Evolutionary conservation across 176 grass and related monocot species (phyloP).

Genomic region (Paspalum notatum): DNA sequence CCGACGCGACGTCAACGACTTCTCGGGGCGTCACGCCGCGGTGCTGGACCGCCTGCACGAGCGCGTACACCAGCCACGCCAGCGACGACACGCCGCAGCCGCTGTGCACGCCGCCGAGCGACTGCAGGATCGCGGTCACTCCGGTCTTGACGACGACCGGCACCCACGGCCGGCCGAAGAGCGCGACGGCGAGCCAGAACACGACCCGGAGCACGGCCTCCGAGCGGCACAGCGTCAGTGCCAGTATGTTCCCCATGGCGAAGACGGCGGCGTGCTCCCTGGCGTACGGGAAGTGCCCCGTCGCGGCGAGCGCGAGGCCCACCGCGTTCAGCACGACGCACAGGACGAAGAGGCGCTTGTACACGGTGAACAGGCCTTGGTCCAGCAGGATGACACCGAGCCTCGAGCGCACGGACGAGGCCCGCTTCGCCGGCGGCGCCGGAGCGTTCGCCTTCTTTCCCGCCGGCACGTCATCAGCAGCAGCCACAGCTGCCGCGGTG

Average conservation of each 20-base stretch:
- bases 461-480: neutral
- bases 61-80: slow-evolving; percentile 65
- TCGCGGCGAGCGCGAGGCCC: slow-evolving; percentile 41
- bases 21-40: slow-evolving; percentile 33
- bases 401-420: slow-evolving; percentile 34
- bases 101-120: slow-evolving; percentile 70
- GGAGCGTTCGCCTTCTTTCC: neutral
- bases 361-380: slow-evolving; percentile 80
- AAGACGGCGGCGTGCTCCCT: slow-evolving; percentile 54
- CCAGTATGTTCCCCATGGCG: slow-evolving; percentile 69
- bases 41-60: slow-evolving; percentile 27
- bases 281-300: slow-evolving; percentile 55
- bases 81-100: slow-evolving; percentile 71
- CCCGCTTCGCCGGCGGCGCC: slow-evolving; percentile 3
- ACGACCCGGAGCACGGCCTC: slow-evolving; percentile 60
- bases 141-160: slow-evolving; percentile 54
- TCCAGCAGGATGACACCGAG: slow-evolving; percentile 63
- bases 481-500: neutral
- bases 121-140: slow-evolving; percentile 62
- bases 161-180: slow-evolving; percentile 54
- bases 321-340: slow-evolving; percentile 46
- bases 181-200: slow-evolving; percentile 63
- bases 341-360: slow-evolving; percentile 67
- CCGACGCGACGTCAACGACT: slow-evolving; percentile 49
- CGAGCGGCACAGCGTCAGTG: slow-evolving; percentile 75